These are phyloP conservation scores for Microcyclosporella mali DNA, from an alignment of 2,329 filamentous ascomycete genomes.

Conservation along the genomic window DNA sequence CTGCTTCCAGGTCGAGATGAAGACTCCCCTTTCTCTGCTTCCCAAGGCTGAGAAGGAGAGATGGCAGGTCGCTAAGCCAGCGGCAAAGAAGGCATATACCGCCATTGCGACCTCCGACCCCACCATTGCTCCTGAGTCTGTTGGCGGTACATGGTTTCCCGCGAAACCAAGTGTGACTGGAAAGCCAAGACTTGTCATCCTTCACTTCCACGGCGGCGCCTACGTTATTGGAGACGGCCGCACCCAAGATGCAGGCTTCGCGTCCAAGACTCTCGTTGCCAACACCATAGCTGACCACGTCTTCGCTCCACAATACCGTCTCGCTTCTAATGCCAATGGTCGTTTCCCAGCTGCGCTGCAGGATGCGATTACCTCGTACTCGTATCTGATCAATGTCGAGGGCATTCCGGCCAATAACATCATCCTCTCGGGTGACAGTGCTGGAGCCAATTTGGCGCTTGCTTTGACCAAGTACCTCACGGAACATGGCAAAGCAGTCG, in stretches of 20 bases:
- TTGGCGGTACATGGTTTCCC: slow-evolving; percentile 42
- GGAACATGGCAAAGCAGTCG: slow-evolving; percentile 34
- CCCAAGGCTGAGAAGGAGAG: slow-evolving; percentile 35
- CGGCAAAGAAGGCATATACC: slow-evolving; percentile 11
- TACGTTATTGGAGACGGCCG: slow-evolving; percentile 43
- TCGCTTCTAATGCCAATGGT: slow-evolving; percentile 39
- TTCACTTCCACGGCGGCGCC: slow-evolving; percentile 48
- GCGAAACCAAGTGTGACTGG: slow-evolving; percentile 7
- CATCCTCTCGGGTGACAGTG: slow-evolving; percentile 45
- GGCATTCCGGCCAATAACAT: slow-evolving; percentile 38
- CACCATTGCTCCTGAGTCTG: slow-evolving; percentile 32
- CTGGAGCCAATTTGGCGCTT: slow-evolving; percentile 44
- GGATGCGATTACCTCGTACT: slow-evolving; percentile 43
- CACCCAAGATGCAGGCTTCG: slow-evolving; percentile 30
- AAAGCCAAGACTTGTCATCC: slow-evolving; percentile 31
- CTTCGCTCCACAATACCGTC: slow-evolving; percentile 45
- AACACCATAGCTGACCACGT: slow-evolving; percentile 34
- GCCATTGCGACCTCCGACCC: slow-evolving; percentile 24
- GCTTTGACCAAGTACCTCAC: slow-evolving; percentile 43
- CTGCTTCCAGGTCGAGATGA: slow-evolving; percentile 18
- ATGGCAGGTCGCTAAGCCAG: slow-evolving; percentile 29
- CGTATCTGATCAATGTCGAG: slow-evolving; percentile 40
- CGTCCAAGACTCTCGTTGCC: slow-evolving; percentile 32
- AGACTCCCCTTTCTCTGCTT: slow-evolving; percentile 30
- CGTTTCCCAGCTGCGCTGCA: slow-evolving; percentile 48